A percentile compares a stretch with the other conserved stretches of the same genome.
Conservation (phyloP, 208 protist genomes). For the Trypanosomatidae sp. region DNA sequence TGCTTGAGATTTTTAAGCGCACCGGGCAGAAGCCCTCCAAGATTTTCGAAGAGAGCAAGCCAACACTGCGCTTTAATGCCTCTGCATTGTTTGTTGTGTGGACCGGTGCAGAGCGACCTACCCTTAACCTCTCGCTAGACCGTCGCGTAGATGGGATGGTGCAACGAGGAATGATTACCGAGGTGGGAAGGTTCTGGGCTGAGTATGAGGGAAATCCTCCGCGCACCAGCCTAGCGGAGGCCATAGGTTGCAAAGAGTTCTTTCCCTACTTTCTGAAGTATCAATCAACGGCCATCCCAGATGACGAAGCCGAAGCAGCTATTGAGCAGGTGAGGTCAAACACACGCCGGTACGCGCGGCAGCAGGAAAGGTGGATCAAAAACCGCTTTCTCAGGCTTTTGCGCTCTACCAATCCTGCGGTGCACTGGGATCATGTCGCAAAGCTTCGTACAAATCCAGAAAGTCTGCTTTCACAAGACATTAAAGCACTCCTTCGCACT, state of each 20-base stretch:
- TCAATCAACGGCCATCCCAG: constrained; percentile 1
- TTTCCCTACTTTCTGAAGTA: constrained; percentile 10
- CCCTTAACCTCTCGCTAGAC: constrained; percentile 48
- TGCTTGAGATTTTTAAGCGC: constrained; percentile 74
- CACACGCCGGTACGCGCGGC: constrained; percentile 75
- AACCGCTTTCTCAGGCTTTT: constrained; percentile 67
- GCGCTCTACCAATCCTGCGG: too few relatives aligned
- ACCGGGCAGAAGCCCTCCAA: constrained; percentile 54
- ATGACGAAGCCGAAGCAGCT: constrained; percentile 12
- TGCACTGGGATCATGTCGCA: too few relatives aligned
- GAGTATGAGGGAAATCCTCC: constrained; percentile 7
- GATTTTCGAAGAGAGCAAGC: constrained; percentile 27
- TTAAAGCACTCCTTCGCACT: too few relatives aligned
- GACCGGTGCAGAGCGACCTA: constrained; percentile 33
- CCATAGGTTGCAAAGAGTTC: constrained; percentile 87
- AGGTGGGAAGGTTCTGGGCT: constrained; percentile 43
- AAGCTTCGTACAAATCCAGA: too few relatives aligned
- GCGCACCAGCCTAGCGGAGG: constrained; percentile 35
- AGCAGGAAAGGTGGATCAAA: constrained; percentile 77
- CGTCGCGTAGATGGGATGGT: constrained; percentile 86
- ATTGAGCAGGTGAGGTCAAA: constrained; percentile 65
- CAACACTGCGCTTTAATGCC: constrained; percentile 38
- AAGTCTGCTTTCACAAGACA: background rate
- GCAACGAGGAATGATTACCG: constrained; percentile 58
- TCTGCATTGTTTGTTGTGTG: constrained; percentile 64